Base-by-base conservation (phyloP, 139 green algal genomes). In the Klebsormidium nitens region DNA sequence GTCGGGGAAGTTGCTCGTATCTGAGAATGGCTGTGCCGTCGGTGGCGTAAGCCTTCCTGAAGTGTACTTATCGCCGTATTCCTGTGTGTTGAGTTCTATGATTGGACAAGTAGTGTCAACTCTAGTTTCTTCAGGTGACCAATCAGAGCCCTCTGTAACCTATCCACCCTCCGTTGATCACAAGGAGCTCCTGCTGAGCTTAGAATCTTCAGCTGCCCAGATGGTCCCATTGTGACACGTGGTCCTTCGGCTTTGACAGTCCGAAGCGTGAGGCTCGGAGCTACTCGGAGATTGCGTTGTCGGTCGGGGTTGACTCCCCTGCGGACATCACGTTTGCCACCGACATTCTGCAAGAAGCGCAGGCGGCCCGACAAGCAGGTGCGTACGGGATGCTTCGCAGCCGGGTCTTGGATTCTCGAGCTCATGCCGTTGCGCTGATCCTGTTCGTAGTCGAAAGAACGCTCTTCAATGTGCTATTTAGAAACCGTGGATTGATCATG, bases 281-380 rank as follows among this genome's bases (percentile, higher is more conserved):
- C 62, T 97, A 97, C 81, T 35, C 73, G 6, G 82, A 95, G 57
- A 97, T 97, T 66, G 82, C 79, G 1, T 75, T 89, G 5, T 84
- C 83, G 1, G 56, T 97, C n/a, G 92, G 92, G 1, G 73, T 82
- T 1, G 82, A 90, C 74, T 37, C n/a, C 2, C 72, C 86, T 0
- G 36, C 49, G 5, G 48, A 93, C 17, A 76, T 97, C 26, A 59
- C 93, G 26, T 97, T 97, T 79, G 86, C 85, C 3, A 97, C 92
- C 0, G 92, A 97, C 75, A 73, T 85, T 31, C 36, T 90, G 35
- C 65, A 61, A 4, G 92, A 97, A 74, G 92, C 90, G 31, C 50
- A 85, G 36, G 92, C 92, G 3, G 92, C 92, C 36, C 64, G 46
- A 35, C n/a, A 35, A 72, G 67, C 67, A 61, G 67, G 67, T 75